Evolutionary conservation across 2,329 filamentous ascomycete species (phyloP), one percentile per base, ranked within the genome.

Genomic region (Monilinia fructigena): DNA sequence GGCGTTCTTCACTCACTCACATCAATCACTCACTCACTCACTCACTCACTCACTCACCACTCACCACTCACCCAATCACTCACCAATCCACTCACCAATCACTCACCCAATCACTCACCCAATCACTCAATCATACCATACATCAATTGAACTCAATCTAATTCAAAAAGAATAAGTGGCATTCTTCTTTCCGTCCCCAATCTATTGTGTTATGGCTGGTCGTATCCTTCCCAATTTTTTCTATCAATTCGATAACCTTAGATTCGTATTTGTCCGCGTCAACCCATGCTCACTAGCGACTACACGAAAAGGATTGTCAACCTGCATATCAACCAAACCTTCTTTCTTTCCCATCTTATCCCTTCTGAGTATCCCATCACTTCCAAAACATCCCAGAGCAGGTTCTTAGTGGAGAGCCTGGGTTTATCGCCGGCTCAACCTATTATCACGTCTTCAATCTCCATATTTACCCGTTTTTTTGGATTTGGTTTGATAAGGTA

Each of bases 251-350:
- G 12, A 59, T n/a, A 35, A 48, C 16, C 45, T 50, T 7, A 38
- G 18, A 12, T 23, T 60, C 20, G 42, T 23, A 4, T 52, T 60
- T 48, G 56, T 50, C 45, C 56, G 28, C 56, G 45, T 60, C 56
- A 16, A 38, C 58, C 45, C 45, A 60, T 38, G 58, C 16, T 50
- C 6, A 26, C 40, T 42, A 42, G 40, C 3, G 5, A 14, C 48
- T 28, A 52, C 31, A 38, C 42, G 52, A 6, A 54, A 42, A 48
- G 28, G n/a, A 3, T 60, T 35, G 58, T 60, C 45, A 50, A 26
- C 45, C 56, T 38, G 42, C 55, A 59, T 59, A 23, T 50, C 28
- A 45, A 40, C 47, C 58, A 40, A 60, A 26, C 28, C 45, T 38
- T 60, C 55, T 31, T 45, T 45, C 40, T 18, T 58, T 26, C n/a